phyloP scores from a whole-genome alignment of 495 filamentous ascomycete species.

The Podospora comata region DNA sequence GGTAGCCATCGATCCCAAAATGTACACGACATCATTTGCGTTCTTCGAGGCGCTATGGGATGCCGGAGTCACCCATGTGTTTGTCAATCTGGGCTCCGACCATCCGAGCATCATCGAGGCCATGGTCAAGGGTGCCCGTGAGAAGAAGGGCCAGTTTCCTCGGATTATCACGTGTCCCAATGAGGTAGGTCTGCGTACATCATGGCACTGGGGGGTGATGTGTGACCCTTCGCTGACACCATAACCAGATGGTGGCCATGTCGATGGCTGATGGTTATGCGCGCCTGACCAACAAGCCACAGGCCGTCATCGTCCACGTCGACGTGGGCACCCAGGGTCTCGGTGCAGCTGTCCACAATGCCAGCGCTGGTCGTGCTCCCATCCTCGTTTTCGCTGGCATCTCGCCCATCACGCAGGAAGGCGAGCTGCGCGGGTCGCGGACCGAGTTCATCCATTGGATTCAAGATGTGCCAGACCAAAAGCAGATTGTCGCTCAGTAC shows the following conservation, averaged over 20 bases:
- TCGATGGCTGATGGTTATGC: conserved; percentile 97
- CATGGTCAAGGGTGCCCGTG: conserved; percentile 82
- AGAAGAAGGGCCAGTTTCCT: conserved; percentile 66
- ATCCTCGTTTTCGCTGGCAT: conserved; percentile 90
- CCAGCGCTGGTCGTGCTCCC: conserved; percentile 78
- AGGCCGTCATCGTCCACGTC: conserved; percentile 93
- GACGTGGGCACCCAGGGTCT: conserved; percentile 92
- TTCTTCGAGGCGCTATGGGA: conserved; percentile 97
- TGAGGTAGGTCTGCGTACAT: conserved; percentile 51
- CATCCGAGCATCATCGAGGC: conserved; percentile 91
- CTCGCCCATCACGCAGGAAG: conserved; percentile 85
- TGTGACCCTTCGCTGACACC: conserved; percentile 15
- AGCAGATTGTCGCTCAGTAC: conserved; percentile 86
- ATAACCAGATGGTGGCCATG: conserved; percentile 83
- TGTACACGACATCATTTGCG: conserved; percentile 59
- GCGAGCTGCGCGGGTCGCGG: conserved; percentile 80
- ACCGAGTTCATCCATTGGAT: conserved; percentile 99
- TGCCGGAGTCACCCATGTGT: conserved; percentile 83
- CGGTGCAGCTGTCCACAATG: conserved; percentile 89
- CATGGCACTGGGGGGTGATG: too few species aligned
- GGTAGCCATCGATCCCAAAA: conserved; percentile 23
- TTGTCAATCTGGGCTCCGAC: conserved; percentile 94
- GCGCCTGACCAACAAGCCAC: conserved; percentile 76
- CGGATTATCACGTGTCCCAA: conserved; percentile 91
- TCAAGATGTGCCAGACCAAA: conserved; percentile 93